Evolutionary conservation across 1,284 basidiomycete species (phyloP).

Genomic region (Hemileia vastatrix): DNA sequence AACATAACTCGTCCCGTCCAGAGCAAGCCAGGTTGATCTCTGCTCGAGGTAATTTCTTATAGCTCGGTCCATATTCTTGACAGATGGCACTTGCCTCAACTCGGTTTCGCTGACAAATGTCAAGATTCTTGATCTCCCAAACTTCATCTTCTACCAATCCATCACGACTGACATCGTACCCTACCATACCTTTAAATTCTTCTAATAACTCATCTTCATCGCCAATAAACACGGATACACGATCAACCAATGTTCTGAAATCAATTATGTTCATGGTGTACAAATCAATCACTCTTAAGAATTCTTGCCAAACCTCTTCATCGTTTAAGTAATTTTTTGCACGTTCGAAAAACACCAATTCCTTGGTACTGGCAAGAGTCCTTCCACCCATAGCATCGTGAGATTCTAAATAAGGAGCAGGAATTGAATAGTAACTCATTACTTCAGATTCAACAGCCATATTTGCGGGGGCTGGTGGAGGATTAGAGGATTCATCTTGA

Average conservation of each 20-base stretch:
- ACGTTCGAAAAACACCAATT: constrained; percentile 17
- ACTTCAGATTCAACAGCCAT: too few relatives aligned
- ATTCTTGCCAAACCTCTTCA: constrained; percentile 42
- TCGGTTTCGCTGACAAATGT: constrained; percentile 14
- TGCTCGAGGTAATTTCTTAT: constrained; percentile 12
- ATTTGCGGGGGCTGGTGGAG: too few relatives aligned
- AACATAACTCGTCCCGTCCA: constrained; percentile 21
- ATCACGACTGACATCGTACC: constrained; percentile 21
- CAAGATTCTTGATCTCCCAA: constrained; percentile 20
- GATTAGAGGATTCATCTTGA: too few relatives aligned
- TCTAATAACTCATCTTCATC: constrained; percentile 22
- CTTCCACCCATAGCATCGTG: constrained; percentile 23
- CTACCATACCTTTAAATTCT: constrained; percentile 22
- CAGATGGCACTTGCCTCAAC: constrained; percentile 18
- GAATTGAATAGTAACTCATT: too few relatives aligned
- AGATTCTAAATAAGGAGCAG: constrained; percentile 12
- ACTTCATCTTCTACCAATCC: constrained; percentile 23
- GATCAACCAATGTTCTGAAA: constrained; percentile 20
- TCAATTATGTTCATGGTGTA: constrained; percentile 41
- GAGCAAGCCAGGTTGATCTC: constrained; percentile 20
- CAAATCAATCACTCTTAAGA: constrained; percentile 44
- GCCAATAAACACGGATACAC: constrained; percentile 22
- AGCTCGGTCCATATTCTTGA: constrained; percentile 19
- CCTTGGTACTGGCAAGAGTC: constrained; percentile 19
- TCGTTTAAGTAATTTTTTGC: constrained; percentile 13